These are phyloP conservation scores for Sanghuangporus baumii DNA, from an alignment of 1,284 basidiomycete species.

Conservation along the genomic window DNA sequence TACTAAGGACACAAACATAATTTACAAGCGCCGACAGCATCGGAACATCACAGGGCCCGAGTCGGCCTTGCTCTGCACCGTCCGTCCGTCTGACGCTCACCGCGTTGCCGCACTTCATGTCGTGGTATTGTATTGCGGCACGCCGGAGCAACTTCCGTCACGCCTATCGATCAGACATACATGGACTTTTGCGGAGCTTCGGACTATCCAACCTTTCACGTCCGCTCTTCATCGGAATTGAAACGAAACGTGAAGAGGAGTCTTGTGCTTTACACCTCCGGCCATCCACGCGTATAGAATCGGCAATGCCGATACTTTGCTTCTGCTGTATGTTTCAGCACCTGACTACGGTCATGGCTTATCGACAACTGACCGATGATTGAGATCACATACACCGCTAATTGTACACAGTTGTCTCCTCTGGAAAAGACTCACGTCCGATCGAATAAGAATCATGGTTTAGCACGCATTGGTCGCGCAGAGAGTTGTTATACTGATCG, in stretches of 20 bases:
- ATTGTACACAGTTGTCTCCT: no score
- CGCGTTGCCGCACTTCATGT: not conserved
- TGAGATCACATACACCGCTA: not conserved
- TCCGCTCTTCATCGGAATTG: not conserved
- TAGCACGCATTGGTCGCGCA: no score
- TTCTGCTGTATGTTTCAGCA: not conserved
- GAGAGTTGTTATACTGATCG: no score
- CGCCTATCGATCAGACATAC: not conserved
- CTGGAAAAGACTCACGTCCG: no score
- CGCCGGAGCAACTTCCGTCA: not conserved
- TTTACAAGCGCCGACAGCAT: not conserved
- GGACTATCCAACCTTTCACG: not conserved
- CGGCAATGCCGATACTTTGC: not conserved
- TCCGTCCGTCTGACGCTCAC: not conserved
- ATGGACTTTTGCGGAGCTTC: not conserved
- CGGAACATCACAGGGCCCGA: not conserved
- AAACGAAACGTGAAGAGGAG: not conserved
- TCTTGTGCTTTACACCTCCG: not conserved
- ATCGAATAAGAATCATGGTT: no score
- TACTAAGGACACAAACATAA: not conserved
- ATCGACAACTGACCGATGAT: not conserved
- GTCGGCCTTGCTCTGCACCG: not conserved
- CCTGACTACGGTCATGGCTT: not conserved
- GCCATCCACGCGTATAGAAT: not conserved
- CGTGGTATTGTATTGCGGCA: not conserved